Percentiles rank a stretch among this genome's conserved stretches.
phyloP scores from a whole-genome alignment of 306 rosid genomes.

The Clitoria ternatea region DNA sequence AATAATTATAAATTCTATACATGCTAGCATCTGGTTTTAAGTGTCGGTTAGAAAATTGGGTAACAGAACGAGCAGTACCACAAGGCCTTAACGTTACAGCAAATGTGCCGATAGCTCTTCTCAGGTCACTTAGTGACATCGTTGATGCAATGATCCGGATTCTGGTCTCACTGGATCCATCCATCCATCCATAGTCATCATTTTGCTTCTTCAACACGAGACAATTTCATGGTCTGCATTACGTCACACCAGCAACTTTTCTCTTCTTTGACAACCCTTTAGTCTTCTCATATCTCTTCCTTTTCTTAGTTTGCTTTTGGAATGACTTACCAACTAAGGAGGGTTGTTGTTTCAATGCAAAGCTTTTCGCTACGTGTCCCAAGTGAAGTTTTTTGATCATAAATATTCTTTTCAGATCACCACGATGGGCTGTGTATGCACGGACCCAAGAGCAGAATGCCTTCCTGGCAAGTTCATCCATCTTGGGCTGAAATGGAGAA shows the following conservation, averaged over 20 bases:
- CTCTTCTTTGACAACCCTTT: conserved; percentile 48
- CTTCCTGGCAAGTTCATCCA: conserved; percentile 55
- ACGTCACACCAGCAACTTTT: conserved; percentile 37
- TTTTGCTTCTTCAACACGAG: background rate
- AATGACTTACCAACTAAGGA: conserved; percentile 69
- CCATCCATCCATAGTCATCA: background rate
- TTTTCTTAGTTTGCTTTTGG: conserved; percentile 66
- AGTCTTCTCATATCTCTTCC: conserved; percentile 51
- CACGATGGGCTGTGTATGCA: conserved; percentile 87
- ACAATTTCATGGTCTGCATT: conserved; percentile 9
- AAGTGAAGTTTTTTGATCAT: conserved; percentile 91
- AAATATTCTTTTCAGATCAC: conserved; percentile 78
- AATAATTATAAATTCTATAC: background rate
- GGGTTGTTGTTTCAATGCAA: conserved; percentile 81
- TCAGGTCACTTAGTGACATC: background rate
- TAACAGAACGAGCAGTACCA: background rate
- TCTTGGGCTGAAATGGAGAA: conserved; percentile 46
- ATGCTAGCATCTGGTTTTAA: background rate
- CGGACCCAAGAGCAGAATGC: conserved; percentile 95
- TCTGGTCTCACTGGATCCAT: background rate
- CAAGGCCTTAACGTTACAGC: background rate
- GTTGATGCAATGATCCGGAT: background rate
- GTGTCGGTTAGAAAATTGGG: background rate
- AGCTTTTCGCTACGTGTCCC: conserved; percentile 92
- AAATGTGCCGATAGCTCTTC: background rate